Evolutionary conservation across 352 stramenopile genomes (phyloP).

Genomic region (Globisporangium spinosum): DNA sequence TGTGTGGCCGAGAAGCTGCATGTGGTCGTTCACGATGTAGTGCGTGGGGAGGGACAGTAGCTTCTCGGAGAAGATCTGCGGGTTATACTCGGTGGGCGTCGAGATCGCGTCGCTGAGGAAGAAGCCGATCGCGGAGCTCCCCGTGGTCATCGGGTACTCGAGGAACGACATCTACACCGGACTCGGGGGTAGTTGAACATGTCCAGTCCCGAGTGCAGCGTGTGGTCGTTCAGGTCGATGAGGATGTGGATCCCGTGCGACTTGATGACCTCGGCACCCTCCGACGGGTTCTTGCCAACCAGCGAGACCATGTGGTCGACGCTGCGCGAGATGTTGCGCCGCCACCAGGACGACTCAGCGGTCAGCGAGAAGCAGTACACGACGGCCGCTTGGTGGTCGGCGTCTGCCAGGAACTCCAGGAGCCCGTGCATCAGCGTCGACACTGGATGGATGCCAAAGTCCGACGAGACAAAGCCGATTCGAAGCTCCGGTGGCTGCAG

Average conservation of each 20-base stretch:
- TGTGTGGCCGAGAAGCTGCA: slow-evolving; percentile 67
- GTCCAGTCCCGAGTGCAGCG: slow-evolving; percentile 61
- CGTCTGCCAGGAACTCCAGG: slow-evolving; percentile 39
- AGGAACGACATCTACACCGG: slow-evolving; percentile 73
- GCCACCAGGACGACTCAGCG: slow-evolving; percentile 67
- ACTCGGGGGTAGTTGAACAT: slow-evolving; percentile 59
- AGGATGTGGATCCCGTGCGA: slow-evolving; percentile 64
- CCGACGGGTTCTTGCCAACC: slow-evolving; percentile 41
- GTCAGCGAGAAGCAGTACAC: slow-evolving; percentile 78
- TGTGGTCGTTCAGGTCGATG: slow-evolving; percentile 84
- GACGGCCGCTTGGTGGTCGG: slow-evolving; percentile 24
- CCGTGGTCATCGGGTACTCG: slow-evolving; percentile 76
- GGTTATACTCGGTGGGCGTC: slow-evolving; percentile 37
- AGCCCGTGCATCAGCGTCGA: slow-evolving; percentile 64
- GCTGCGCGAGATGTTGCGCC: slow-evolving; percentile 64
- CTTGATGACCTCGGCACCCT: slow-evolving; percentile 51
- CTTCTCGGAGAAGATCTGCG: slow-evolving; percentile 61
- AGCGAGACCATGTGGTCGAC: slow-evolving; percentile 73
- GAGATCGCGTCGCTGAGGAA: slow-evolving; percentile 61
- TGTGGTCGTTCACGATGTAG: slow-evolving; percentile 86
- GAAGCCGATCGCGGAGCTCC: slow-evolving; percentile 55
- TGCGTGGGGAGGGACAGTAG: slow-evolving; percentile 62
- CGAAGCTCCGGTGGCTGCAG: slow-evolving; percentile 35
- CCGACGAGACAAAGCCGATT: slow-evolving; percentile 74
- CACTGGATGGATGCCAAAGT: slow-evolving; percentile 83